A percentile compares a stretch with the other conserved stretches of the same genome.
Conservation (phyloP, 2,329 filamentous ascomycete species). For the Colletotrichum musae region DNA sequence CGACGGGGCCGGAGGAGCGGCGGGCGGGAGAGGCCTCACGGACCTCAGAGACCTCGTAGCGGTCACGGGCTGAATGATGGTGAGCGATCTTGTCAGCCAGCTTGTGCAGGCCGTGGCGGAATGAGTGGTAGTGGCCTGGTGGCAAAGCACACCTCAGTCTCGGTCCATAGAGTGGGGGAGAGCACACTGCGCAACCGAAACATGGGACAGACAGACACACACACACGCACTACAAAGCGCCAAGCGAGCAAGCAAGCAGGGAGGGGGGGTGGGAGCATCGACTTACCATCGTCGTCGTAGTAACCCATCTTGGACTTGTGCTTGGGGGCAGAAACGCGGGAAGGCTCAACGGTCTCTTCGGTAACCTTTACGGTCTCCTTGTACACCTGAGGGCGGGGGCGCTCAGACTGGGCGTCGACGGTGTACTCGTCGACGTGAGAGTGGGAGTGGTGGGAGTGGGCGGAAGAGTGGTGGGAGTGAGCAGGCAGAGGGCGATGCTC, state of each 20-base stretch:
- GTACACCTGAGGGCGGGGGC: slow-evolving; percentile 52
- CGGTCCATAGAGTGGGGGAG: slow-evolving; percentile 35
- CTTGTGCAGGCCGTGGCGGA: slow-evolving; percentile 70
- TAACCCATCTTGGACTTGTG: slow-evolving; percentile 74
- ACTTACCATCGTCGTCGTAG: slow-evolving; percentile 74
- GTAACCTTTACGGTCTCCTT: slow-evolving; percentile 71
- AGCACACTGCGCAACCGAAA: slow-evolving; percentile 39
- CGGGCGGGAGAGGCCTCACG: slow-evolving; percentile 58
- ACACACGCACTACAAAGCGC: slow-evolving; percentile 13
- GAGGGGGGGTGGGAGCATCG: slow-evolving; percentile 9
- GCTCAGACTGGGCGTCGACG: slow-evolving; percentile 58
- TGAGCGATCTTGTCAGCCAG: slow-evolving; percentile 69
- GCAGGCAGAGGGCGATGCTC: slow-evolving; percentile 51
- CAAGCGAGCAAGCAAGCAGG: slow-evolving; percentile 29
- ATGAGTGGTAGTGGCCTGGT: slow-evolving; percentile 71
- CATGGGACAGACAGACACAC: neutral
- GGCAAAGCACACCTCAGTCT: slow-evolving; percentile 35
- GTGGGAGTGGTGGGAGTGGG: slow-evolving; percentile 58
- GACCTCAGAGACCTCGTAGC: slow-evolving; percentile 63
- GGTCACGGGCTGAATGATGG: slow-evolving; percentile 58
- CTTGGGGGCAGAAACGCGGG: slow-evolving; percentile 57
- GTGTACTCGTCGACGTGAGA: slow-evolving; percentile 66
- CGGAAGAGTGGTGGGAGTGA: slow-evolving; percentile 51
- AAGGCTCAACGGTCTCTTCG: slow-evolving; percentile 76
- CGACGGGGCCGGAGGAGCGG: slow-evolving; percentile 50